Evolutionary conservation across 2,329 filamentous ascomycete genomes (phyloP).

Genomic region (Dactylellina drechsleri): DNA sequence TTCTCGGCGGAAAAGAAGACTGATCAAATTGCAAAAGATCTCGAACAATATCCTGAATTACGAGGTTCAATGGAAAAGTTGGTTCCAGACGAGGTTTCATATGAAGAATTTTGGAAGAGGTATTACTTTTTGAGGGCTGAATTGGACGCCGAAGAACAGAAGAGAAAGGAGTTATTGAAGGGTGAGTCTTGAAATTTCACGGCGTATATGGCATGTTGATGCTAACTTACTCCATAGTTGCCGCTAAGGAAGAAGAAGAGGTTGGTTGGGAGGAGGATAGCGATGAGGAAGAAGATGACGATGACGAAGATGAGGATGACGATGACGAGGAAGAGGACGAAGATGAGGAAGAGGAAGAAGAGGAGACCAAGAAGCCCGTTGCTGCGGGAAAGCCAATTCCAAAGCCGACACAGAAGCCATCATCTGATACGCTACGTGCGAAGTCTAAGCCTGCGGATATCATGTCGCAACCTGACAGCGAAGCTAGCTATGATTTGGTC

Average conservation of each 20-base stretch:
- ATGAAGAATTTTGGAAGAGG: slow-evolving; percentile 87
- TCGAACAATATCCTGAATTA: slow-evolving; percentile 87
- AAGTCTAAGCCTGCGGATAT: slow-evolving; percentile 80
- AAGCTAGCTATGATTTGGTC: slow-evolving; percentile 95
- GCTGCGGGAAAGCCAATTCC: slow-evolving; percentile 58
- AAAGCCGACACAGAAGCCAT: slow-evolving; percentile 63
- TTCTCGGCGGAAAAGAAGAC: slow-evolving; percentile 89
- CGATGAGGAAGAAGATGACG: slow-evolving; percentile 69
- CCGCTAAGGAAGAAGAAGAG: slow-evolving; percentile 72
- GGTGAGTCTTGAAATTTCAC: slow-evolving; percentile 68
- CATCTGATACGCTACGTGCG: slow-evolving; percentile 60
- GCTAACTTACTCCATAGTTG: slow-evolving; percentile 58
- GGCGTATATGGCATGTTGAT: background rate
- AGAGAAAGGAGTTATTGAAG: slow-evolving; percentile 87
- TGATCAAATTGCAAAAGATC: slow-evolving; percentile 79
- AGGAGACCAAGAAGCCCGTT: slow-evolving; percentile 54
- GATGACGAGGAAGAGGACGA: slow-evolving; percentile 76
- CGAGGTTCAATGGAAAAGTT: slow-evolving; percentile 91
- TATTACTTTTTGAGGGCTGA: slow-evolving; percentile 96
- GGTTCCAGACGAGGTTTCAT: slow-evolving; percentile 92
- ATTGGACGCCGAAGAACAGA: slow-evolving; percentile 90
- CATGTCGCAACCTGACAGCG: slow-evolving; percentile 89
- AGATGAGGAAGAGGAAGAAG: slow-evolving; percentile 73
- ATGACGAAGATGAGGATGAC: slow-evolving; percentile 68
- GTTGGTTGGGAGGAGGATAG: slow-evolving; percentile 75